Evolutionary conservation across 148 eudicot species (phyloP).

Genomic region (Polygonum maritimum): DNA sequence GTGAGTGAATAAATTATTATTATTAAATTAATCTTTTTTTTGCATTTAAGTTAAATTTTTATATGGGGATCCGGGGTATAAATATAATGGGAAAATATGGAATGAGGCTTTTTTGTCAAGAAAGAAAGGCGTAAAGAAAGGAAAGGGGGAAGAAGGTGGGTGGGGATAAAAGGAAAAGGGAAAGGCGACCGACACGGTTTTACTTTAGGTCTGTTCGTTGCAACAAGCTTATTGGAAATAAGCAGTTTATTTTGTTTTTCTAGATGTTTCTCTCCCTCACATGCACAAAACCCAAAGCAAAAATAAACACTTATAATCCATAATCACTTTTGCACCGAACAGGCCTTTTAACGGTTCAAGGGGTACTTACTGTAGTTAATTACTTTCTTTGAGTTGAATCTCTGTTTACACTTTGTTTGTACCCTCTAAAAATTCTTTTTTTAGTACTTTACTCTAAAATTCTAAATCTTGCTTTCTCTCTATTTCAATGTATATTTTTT

Average conservation of each 20-base stretch:
- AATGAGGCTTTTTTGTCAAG: neutral
- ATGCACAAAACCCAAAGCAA: too few species aligned
- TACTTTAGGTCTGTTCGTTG: neutral
- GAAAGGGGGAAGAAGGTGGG: neutral
- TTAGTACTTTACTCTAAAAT: neutral
- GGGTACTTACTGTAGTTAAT: neutral
- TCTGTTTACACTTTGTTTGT: neutral
- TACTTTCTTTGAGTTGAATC: neutral
- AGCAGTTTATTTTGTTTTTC: too few species aligned
- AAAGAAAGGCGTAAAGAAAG: neutral
- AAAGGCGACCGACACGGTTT: conserved; percentile 8
- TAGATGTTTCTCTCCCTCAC: too few species aligned
- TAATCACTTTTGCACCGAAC: too few species aligned
- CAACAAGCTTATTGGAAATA: too few species aligned
- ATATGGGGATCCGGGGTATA: neutral
- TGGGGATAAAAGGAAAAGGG: neutral
- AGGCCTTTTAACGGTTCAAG: neutral
- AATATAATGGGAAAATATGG: neutral
- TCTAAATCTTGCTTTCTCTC: too few species aligned
- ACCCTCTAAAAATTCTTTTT: neutral
- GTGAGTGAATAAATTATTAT: neutral
- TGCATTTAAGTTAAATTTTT: neutral
- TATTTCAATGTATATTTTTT: too few species aligned
- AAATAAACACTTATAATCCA: too few species aligned
- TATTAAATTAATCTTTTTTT: neutral